phyloP scores from a whole-genome alignment of 345 rosid species.

The Syzygium jambos region DNA sequence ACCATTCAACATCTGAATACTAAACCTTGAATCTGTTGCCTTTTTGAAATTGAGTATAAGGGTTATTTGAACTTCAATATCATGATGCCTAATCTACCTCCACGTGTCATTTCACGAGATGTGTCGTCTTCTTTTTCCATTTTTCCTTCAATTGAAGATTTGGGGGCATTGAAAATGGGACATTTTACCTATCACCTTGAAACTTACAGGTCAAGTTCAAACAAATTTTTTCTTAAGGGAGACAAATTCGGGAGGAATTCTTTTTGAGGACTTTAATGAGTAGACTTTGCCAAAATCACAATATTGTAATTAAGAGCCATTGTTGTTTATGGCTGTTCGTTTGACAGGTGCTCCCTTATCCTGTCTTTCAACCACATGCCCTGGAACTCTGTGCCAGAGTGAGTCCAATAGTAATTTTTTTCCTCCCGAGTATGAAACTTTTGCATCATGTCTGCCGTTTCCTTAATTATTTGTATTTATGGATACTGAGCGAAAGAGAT shows the following conservation, averaged over 20 bases:
- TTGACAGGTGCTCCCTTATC: slow-evolving; percentile 49
- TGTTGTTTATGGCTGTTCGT: not conserved
- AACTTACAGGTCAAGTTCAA: not conserved
- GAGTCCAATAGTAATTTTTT: slow-evolving; percentile 16
- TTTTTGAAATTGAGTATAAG: not conserved
- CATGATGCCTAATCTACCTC: not conserved
- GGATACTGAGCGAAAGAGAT: slow-evolving; percentile 2
- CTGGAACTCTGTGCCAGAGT: slow-evolving; percentile 96
- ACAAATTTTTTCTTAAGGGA: not conserved
- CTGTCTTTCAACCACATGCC: slow-evolving; percentile 67
- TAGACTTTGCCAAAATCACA: not conserved
- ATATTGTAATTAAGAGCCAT: not conserved
- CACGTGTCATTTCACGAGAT: not conserved
- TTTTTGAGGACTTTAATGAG: not conserved
- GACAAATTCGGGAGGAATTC: not conserved
- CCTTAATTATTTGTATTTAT: not conserved
- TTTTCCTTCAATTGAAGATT: not conserved
- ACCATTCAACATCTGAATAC: not conserved
- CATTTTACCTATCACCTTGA: not conserved
- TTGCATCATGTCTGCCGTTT: not conserved
- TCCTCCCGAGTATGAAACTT: not conserved
- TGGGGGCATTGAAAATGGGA: not conserved
- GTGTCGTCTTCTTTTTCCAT: not conserved
- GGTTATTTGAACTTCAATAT: not conserved
- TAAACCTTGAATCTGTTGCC: not conserved